These are phyloP conservation scores for Xanthoconium separans DNA, from an alignment of 1,284 basidiomycete genomes.

Conservation along the genomic window DNA sequence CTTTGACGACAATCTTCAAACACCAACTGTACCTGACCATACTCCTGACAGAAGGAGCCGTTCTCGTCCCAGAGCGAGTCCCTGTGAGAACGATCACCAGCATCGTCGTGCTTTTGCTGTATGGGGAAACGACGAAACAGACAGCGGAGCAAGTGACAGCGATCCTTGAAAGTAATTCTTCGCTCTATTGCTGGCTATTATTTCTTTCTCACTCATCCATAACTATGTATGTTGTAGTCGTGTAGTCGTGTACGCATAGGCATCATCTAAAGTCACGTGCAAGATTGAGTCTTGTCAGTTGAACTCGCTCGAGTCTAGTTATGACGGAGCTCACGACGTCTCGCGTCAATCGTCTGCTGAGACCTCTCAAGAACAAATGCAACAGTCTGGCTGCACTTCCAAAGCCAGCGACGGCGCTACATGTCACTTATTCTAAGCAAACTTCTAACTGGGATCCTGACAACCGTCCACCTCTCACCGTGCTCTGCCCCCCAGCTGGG, in stretches of 20 bases:
- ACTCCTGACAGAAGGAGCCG: constrained; percentile 36
- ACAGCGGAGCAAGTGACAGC: constrained; percentile 76
- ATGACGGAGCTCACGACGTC: constrained; percentile 38
- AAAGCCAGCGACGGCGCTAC: constrained; percentile 9
- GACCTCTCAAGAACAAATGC: constrained; percentile 56
- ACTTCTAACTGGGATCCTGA: constrained; percentile 21
- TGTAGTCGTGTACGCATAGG: constrained; percentile 2
- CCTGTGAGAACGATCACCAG: constrained; percentile 39
- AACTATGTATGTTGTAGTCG: neutral
- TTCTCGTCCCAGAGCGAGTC: constrained; percentile 37
- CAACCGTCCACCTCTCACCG: constrained; percentile 36
- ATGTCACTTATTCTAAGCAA: constrained; percentile 19
- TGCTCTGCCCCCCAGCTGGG: constrained; percentile 40
- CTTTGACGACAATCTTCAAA: constrained; percentile 51
- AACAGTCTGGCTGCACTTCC: constrained; percentile 35
- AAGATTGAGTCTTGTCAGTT: constrained; percentile 1
- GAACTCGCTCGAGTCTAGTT: neutral
- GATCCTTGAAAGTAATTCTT: constrained; percentile 36
- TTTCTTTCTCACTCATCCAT: constrained; percentile 4
- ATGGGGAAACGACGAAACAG: constrained; percentile 86
- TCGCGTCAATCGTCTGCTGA: constrained; percentile 51
- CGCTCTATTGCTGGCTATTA: neutral
- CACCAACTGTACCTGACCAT: constrained; percentile 56
- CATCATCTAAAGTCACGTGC: constrained; percentile 19
- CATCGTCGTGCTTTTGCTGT: constrained; percentile 71